Evolutionary conservation across 257 asterid species (phyloP).

Genomic region (Eucommia ulmoides): DNA sequence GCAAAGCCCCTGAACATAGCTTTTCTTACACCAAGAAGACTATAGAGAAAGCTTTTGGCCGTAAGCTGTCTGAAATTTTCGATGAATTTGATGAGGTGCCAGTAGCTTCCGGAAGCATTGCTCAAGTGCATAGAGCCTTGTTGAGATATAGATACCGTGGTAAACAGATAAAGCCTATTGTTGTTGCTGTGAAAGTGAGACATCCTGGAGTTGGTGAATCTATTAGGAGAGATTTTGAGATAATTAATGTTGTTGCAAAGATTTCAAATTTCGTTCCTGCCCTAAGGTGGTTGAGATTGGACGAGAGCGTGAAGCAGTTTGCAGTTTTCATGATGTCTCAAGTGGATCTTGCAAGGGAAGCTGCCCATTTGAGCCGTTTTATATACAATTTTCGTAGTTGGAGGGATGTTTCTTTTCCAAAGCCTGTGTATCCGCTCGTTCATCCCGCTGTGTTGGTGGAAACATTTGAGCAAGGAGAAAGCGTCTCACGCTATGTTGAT

Average conservation of each 20-base stretch:
- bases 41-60: conserved; percentile 1
- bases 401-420: conserved; percentile 1
- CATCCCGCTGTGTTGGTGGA: conserved; percentile 4
- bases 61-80: background rate
- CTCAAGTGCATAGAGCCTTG: conserved; percentile 1
- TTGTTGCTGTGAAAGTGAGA: background rate
- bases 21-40: conserved; percentile 1
- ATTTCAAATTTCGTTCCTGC: background rate
- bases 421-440: conserved; percentile 2
- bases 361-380: conserved; percentile 5
- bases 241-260: background rate
- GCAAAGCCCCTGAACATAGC: background rate
- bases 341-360: conserved; percentile 4
- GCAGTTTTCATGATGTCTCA: conserved; percentile 2
- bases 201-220: conserved; percentile 5
- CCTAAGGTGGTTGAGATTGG: conserved; percentile 2
- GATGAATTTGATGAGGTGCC: conserved; percentile 1
- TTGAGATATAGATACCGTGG: background rate
- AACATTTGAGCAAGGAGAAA: conserved; percentile 2
- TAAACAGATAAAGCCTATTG: background rate
- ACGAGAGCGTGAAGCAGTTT: conserved; percentile 1
- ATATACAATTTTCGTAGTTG: background rate
- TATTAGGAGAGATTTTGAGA: conserved; percentile 1
- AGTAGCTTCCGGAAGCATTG: conserved; percentile 1
- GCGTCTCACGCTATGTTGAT: background rate